phyloP scores from a whole-genome alignment of 768 basidiomycete genomes.

The Amanita subjunquillea region DNA sequence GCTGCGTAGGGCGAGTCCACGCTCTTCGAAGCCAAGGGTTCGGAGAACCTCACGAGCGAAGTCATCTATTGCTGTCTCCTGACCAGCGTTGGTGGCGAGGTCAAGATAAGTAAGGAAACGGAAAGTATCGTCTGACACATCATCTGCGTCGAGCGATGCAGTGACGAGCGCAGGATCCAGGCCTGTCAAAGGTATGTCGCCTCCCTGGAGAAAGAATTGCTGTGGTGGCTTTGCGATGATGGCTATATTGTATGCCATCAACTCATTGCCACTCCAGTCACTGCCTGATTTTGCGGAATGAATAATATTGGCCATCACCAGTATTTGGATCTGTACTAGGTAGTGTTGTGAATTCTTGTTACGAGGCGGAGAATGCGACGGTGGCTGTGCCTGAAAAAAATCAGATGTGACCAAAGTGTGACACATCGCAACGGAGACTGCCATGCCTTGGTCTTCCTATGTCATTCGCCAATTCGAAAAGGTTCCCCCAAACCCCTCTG shows the following conservation, averaged over 20 bases:
- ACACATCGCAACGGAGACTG: no score
- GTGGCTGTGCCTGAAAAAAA: no score
- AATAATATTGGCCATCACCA: conserved; percentile 12
- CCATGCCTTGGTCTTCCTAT: no score
- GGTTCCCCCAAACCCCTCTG: no score
- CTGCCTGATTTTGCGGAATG: conserved; percentile 13
- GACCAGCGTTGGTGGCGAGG: conserved; percentile 13
- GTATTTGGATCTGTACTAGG: no score
- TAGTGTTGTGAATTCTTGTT: no score
- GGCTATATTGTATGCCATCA: conserved; percentile 17
- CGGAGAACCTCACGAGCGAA: conserved; percentile 16
- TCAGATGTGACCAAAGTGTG: no score
- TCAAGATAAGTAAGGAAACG: conserved; percentile 14
- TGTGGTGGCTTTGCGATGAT: conserved; percentile 9
- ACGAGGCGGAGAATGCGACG: no score
- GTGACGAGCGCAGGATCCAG: neutral
- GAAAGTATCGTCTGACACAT: conserved; percentile 11
- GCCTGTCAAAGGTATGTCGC: neutral
- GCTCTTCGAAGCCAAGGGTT: conserved; percentile 16
- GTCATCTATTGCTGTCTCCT: conserved; percentile 5
- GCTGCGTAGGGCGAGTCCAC: conserved; percentile 2
- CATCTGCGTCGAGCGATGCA: neutral
- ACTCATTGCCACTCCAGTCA: conserved; percentile 13
- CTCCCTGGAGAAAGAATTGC: no score
- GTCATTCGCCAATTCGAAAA: no score